phyloP scores from a whole-genome alignment of 2,329 filamentous ascomycete genomes.

The Fusarium tricinctum region DNA sequence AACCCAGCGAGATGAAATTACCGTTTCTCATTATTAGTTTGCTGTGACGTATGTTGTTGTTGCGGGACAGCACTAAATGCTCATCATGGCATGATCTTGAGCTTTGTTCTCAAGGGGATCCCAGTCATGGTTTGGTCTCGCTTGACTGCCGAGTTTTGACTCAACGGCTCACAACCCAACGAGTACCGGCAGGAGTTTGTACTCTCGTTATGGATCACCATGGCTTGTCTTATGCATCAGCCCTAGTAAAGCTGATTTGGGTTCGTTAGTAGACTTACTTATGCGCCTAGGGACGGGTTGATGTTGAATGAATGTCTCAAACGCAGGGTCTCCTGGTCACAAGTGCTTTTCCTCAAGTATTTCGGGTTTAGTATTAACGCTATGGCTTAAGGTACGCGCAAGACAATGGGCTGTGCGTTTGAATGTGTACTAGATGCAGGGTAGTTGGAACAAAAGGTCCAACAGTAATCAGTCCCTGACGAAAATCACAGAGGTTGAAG shows the following conservation, averaged over 20 bases:
- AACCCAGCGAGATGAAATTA: constrained; percentile 34
- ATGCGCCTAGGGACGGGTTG: constrained; percentile 25
- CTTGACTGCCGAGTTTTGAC: constrained; percentile 31
- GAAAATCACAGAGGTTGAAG: constrained; percentile 9
- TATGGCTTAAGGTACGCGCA: constrained; percentile 23
- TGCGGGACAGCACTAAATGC: constrained; percentile 22
- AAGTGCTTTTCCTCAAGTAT: constrained; percentile 4
- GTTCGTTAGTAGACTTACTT: constrained; percentile 26
- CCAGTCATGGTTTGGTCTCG: constrained; percentile 22
- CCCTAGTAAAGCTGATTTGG: constrained; percentile 25
- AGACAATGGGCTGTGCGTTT: constrained; percentile 19
- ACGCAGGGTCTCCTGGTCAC: constrained; percentile 22
- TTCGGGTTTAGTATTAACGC: constrained; percentile 11
- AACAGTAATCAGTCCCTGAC: neutral
- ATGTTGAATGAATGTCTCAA: constrained; percentile 19
- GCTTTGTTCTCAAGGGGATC: constrained; percentile 32
- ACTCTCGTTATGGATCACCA: neutral
- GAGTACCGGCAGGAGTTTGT: constrained; percentile 40
- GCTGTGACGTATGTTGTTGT: constrained; percentile 21
- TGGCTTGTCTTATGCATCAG: constrained; percentile 27
- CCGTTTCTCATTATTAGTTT: constrained; percentile 20
- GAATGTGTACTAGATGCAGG: constrained; percentile 21
- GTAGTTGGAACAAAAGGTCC: constrained; percentile 32
- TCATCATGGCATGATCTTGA: constrained; percentile 44
- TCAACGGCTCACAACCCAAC: constrained; percentile 17